Evolutionary conservation across 192 early-diverging fungal genomes (phyloP).

Genomic region (Podila horticola): DNA sequence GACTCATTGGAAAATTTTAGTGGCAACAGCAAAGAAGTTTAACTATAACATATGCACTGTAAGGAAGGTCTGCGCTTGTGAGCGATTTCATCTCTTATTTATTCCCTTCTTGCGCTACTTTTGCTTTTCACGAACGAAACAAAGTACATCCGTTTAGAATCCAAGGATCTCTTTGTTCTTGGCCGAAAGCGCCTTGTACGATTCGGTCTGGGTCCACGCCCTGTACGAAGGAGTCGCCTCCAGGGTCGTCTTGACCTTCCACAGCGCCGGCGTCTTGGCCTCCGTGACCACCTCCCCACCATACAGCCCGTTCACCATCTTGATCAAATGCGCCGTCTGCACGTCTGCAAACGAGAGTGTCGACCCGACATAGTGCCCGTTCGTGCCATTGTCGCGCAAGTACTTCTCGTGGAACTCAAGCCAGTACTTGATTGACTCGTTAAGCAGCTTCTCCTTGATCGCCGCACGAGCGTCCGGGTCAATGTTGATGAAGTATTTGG

Average conservation of each 20-base stretch:
- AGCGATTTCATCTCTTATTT: no score
- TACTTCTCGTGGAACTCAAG: constrained; percentile 34
- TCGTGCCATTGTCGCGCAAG: constrained; percentile 31
- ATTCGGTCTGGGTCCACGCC: constrained; percentile 15
- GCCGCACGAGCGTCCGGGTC: constrained; percentile 11
- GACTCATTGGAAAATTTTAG: no score
- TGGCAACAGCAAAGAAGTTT: no score
- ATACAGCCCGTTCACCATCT: background rate
- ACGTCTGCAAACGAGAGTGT: constrained; percentile 55
- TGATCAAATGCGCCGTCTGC: constrained; percentile 4
- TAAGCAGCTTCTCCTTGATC: background rate
- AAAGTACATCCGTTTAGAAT: background rate
- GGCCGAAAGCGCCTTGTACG: constrained; percentile 10
- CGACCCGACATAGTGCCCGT: constrained; percentile 60
- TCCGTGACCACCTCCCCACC: constrained; percentile 7
- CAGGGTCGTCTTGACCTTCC: constrained; percentile 15
- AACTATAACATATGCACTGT: no score
- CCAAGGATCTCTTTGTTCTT: constrained; percentile 1
- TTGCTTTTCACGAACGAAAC: no score
- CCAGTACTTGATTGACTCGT: background rate
- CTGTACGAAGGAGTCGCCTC: constrained; percentile 3
- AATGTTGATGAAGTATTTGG: constrained; percentile 1
- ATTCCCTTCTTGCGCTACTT: no score
- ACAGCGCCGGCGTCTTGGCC: constrained; percentile 6
- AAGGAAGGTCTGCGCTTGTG: no score